A percentile compares a stretch with the other conserved stretches of the same genome.
Conservation (phyloP, 345 rosid genomes). For the Firmiana major region DNA sequence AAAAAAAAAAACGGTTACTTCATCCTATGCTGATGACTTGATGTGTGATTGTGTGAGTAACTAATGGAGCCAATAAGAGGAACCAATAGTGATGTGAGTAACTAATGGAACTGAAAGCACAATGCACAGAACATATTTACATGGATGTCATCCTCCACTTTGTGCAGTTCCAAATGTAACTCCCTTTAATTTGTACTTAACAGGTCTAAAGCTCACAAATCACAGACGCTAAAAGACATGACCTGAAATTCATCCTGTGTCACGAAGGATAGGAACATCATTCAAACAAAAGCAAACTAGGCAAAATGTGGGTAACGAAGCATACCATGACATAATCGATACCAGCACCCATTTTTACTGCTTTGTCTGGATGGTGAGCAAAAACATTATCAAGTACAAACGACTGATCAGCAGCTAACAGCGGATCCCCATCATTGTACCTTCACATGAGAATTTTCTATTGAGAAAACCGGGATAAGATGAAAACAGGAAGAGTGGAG, state of each 20-base stretch:
- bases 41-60: not conserved
- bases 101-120: not conserved
- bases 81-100: not conserved
- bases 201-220: not conserved
- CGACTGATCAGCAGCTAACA: conserved; percentile 62
- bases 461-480: conserved; percentile 13
- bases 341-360: conserved; percentile 64
- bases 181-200: not conserved
- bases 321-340: conserved; percentile 73
- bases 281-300: not conserved
- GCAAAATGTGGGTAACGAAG: not conserved
- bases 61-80: not conserved
- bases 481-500: not conserved
- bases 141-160: not conserved
- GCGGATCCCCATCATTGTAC: conserved; percentile 75
- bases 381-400: conserved; percentile 61
- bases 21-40: not conserved
- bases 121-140: not conserved
- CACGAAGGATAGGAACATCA: not conserved
- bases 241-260: not conserved
- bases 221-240: not conserved
- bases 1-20: not conserved
- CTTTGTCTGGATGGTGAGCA: conserved; percentile 76
- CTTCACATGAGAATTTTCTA: conserved; percentile 36
- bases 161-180: not conserved